Evolutionary conservation across 2,329 filamentous ascomycete genomes (phyloP).

Genomic region (Leptographium wingfieldii): DNA sequence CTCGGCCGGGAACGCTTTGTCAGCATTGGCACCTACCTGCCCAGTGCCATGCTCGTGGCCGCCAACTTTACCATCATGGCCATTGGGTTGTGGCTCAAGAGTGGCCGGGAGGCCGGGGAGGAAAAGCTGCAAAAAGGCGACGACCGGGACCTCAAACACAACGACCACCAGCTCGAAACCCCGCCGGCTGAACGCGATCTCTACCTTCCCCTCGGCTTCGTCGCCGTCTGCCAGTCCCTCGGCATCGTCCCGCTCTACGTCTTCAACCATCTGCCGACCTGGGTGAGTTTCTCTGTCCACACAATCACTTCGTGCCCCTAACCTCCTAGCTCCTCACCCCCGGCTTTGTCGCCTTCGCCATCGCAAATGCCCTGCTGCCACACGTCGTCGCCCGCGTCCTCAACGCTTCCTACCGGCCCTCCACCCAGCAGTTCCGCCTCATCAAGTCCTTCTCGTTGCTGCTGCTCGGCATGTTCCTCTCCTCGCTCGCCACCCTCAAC

Average conservation of each 20-base stretch:
- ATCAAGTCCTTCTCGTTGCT: conserved; percentile 89
- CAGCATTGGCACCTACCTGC: conserved; percentile 94
- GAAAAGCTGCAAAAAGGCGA: conserved; percentile 11
- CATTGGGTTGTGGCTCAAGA: conserved; percentile 86
- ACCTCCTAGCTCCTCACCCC: conserved; percentile 40
- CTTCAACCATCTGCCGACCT: conserved; percentile 63
- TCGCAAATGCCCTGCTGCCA: conserved; percentile 43
- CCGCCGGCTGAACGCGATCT: conserved; percentile 47
- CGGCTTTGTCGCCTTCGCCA: conserved; percentile 45
- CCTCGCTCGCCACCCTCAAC: conserved; percentile 86
- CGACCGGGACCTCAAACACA: not conserved
- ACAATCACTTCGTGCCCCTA: not conserved
- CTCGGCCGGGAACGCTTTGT: conserved; percentile 89
- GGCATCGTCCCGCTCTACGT: conserved; percentile 71
- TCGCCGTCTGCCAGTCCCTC: conserved; percentile 60
- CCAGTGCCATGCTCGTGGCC: conserved; percentile 93
- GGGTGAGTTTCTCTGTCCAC: conserved; percentile 33
- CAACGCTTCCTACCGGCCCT: conserved; percentile 37
- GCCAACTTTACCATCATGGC: conserved; percentile 93
- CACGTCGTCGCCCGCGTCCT: conserved; percentile 43
- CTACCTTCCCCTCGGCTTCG: conserved; percentile 60
- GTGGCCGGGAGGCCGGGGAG: conserved; percentile 40
- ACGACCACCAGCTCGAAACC: conserved; percentile 7
- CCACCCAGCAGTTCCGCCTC: conserved; percentile 59
- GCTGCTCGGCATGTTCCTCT: conserved; percentile 80